Percentiles rank a stretch among this genome's conserved stretches.
Conservation (phyloP, 2,329 filamentous ascomycete species). For the Myriosclerotinia scirpicola region DNA sequence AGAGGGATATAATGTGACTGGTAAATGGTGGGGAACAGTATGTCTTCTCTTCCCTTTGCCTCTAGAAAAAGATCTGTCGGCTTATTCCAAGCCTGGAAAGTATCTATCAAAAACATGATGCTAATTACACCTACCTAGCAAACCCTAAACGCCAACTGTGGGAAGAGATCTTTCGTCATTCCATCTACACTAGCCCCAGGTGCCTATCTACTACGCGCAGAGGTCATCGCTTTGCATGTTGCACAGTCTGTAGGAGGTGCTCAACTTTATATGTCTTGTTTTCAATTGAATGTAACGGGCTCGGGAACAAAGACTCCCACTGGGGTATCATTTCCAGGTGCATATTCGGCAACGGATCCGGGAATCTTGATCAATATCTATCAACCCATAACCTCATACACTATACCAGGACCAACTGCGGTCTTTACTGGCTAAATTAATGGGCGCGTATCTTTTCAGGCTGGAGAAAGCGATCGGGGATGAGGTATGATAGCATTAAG, state of each 20-base stretch:
- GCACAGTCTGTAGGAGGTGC: conserved; percentile 44
- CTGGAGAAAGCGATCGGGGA: background rate
- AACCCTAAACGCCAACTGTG: conserved; percentile 42
- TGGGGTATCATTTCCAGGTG: conserved; percentile 12
- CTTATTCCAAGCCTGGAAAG: background rate
- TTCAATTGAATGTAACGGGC: conserved; percentile 18
- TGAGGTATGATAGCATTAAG: background rate
- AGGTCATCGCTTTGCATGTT: conserved; percentile 55
- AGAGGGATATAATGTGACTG: conserved; percentile 30
- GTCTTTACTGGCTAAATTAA: conserved; percentile 22
- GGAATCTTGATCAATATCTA: conserved; percentile 51
- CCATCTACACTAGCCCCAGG: conserved; percentile 53
- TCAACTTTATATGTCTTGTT: conserved; percentile 45
- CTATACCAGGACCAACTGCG: conserved; percentile 39
- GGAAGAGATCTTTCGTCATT: conserved; percentile 51
- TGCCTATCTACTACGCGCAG: conserved; percentile 55
- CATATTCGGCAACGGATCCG: conserved; percentile 42
- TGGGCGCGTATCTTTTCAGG: background rate
- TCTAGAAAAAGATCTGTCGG: background rate
- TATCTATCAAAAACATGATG: background rate
- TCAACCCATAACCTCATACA: conserved; percentile 32
- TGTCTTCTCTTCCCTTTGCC: background rate
- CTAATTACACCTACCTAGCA: conserved; percentile 21
- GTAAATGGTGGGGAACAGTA: conserved; percentile 31
- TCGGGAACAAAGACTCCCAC: conserved; percentile 9